Evolutionary conservation across 129 eudicot genomes (phyloP).

Genomic region (Sambucus nigra): DNA sequence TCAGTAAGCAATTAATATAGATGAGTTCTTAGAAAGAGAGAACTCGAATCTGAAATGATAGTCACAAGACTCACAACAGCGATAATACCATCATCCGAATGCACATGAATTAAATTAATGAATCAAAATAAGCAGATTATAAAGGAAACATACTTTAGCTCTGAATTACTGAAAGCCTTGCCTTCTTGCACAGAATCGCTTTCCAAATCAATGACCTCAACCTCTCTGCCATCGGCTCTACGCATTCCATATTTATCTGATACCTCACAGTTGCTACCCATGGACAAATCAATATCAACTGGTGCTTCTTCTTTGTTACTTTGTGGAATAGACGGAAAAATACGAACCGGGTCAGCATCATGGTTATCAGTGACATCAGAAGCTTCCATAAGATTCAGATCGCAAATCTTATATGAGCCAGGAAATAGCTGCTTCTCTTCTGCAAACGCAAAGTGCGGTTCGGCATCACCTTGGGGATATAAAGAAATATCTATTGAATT

Average conservation of each 20-base stretch:
- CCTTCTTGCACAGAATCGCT: constrained; percentile 29
- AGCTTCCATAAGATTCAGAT: constrained; percentile 63
- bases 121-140: neutral
- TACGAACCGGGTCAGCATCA: constrained; percentile 24
- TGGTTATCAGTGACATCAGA: constrained; percentile 51
- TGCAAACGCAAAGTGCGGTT: constrained; percentile 23
- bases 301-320: constrained; percentile 32
- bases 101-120: neutral
- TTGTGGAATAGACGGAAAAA: constrained; percentile 36
- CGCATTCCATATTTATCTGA: constrained; percentile 32
- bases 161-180: constrained; percentile 12
- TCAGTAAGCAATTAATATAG: constrained; percentile 3
- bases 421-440: constrained; percentile 79
- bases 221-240: constrained; percentile 44
- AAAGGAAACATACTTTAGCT: constrained; percentile 42
- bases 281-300: constrained; percentile 64
- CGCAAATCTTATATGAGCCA: constrained; percentile 76
- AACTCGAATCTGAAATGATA: neutral
- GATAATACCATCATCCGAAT: neutral
- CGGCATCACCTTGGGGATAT: constrained; percentile 15
- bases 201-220: constrained; percentile 94
- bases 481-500: constrained; percentile 21
- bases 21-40: neutral
- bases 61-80: neutral
- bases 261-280: constrained; percentile 38